Percentiles rank a stretch among this genome's conserved stretches.
Evolutionary conservation across 2,329 filamentous ascomycete genomes (phyloP).

Genomic region (Venturia asperata): DNA sequence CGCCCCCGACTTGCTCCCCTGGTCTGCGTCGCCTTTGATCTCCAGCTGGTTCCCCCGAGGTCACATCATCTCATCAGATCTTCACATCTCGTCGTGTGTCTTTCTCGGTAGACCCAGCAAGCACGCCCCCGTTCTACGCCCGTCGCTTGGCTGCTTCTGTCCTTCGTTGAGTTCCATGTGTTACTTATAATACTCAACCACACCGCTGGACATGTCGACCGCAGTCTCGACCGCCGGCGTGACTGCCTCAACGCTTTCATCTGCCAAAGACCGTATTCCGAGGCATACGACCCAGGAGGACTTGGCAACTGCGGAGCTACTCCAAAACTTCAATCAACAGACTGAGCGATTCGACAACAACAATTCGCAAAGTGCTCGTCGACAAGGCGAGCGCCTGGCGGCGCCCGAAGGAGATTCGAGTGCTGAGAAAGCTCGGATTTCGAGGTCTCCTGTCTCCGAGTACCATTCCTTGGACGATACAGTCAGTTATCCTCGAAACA

Average conservation of each 20-base stretch:
- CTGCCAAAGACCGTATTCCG: background rate
- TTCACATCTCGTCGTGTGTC: background rate
- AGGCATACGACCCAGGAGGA: slow-evolving; percentile 10
- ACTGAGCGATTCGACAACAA: background rate
- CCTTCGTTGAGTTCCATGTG: background rate
- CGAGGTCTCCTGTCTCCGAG: slow-evolving; percentile 26
- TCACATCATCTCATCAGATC: background rate
- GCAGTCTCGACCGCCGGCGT: background rate
- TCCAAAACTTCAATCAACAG: slow-evolving; percentile 14
- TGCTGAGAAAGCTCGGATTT: background rate
- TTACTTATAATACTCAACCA: background rate
- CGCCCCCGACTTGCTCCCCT: background rate
- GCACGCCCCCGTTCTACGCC: background rate
- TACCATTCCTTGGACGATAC: slow-evolving; percentile 38
- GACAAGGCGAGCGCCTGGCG: background rate
- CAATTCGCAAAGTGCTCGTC: background rate
- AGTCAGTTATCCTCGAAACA: slow-evolving; percentile 24
- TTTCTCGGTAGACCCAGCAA: background rate
- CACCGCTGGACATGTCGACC: slow-evolving; percentile 9
- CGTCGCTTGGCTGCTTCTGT: background rate
- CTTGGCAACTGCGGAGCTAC: slow-evolving; percentile 13
- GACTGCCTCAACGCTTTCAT: background rate
- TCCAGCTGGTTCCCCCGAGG: background rate
- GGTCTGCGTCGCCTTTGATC: background rate
- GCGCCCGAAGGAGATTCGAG: background rate